These are phyloP conservation scores for Prunus mira DNA, from an alignment of 306 rosid species.

Conservation along the genomic window DNA sequence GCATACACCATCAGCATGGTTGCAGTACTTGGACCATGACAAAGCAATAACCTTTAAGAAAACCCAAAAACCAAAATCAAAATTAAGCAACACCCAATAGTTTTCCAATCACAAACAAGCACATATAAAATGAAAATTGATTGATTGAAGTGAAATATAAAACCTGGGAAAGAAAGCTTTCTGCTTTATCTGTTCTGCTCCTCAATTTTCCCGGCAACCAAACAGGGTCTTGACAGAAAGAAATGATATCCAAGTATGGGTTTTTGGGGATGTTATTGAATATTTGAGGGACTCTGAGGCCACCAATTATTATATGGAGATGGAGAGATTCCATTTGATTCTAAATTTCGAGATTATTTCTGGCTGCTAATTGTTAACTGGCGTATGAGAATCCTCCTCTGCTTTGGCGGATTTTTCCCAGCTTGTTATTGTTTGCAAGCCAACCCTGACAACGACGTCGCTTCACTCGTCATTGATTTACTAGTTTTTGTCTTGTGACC, in stretches of 20 bases:
- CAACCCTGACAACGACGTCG: slow-evolving; percentile 15
- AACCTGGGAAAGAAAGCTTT: background rate
- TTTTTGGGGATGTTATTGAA: background rate
- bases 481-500: no score
- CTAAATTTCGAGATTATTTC: background rate
- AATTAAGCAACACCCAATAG: background rate
- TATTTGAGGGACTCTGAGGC: slow-evolving; percentile 21
- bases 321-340: slow-evolving; percentile 14
- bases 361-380: slow-evolving; percentile 16
- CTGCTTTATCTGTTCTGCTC: background rate
- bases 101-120: background rate
- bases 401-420: slow-evolving; percentile 6
- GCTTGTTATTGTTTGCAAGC: slow-evolving; percentile 11
- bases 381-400: slow-evolving; percentile 8
- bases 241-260: slow-evolving; percentile 3
- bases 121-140: background rate
- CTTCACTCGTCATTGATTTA: background rate
- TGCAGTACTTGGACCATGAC: slow-evolving; percentile 64
- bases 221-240: background rate
- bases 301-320: slow-evolving; percentile 33
- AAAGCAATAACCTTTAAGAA: slow-evolving; percentile 31
- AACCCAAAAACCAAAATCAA: background rate
- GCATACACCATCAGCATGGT: slow-evolving; percentile 68
- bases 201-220: background rate
- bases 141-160: background rate